Evolutionary conservation across 2,329 filamentous ascomycete genomes (phyloP).

Genomic region (Rhynchosporium graminicola): DNA sequence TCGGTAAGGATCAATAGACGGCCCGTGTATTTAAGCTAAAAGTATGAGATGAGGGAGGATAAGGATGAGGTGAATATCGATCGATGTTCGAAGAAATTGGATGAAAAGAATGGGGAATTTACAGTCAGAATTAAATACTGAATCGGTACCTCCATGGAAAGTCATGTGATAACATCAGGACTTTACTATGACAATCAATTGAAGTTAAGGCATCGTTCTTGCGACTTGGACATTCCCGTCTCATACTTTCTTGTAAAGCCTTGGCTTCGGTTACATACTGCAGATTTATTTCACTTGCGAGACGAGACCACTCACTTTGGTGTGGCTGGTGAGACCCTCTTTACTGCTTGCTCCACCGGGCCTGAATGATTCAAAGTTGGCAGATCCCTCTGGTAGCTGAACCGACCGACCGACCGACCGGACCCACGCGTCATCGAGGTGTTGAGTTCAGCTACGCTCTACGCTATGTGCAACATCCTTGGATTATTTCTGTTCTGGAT

Average conservation of each 20-base stretch:
- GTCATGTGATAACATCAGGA: no score
- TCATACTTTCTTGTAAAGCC: no score
- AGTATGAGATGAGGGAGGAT: neutral
- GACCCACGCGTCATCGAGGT: constrained; percentile 21
- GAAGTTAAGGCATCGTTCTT: no score
- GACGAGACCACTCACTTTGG: no score
- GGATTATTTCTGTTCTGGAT: neutral
- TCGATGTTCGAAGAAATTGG: no score
- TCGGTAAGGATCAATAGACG: constrained; percentile 2
- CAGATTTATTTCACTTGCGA: neutral
- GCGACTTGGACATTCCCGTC: neutral
- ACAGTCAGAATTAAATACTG: no score
- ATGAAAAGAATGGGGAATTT: no score
- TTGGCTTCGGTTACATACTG: neutral
- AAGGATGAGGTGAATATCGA: no score
- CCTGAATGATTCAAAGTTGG: constrained; percentile 18
- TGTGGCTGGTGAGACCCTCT: constrained; percentile 18
- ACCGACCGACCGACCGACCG: neutral
- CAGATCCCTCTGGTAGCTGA: constrained; percentile 9
- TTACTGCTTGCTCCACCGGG: neutral
- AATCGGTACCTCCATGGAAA: no score
- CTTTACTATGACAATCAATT: no score
- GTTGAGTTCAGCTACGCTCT: neutral
- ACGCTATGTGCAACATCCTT: neutral
- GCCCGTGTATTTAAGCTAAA: constrained; percentile 1